Evolutionary conservation across 129 eudicot species (phyloP).

Genomic region (Centaurea solstitialis): DNA sequence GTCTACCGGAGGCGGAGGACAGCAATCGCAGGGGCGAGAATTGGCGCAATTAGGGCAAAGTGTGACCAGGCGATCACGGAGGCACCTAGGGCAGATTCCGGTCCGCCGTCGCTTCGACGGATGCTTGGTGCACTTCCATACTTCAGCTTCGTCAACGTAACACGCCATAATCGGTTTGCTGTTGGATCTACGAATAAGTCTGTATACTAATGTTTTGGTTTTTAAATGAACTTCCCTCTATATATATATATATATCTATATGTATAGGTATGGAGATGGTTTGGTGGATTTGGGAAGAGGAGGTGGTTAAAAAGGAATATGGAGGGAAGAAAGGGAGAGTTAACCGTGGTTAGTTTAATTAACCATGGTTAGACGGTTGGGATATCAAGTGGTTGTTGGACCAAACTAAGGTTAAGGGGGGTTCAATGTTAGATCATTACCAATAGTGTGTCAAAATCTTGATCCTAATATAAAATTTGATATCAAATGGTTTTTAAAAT

Average conservation of each 20-base stretch:
- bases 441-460: no score
- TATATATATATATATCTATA: neutral
- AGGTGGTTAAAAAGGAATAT: conserved; percentile 28
- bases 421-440: neutral
- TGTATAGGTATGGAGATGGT: conserved; percentile 8
- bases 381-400: conserved; percentile 23
- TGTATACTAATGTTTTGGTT: no score
- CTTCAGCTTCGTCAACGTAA: conserved; percentile 64
- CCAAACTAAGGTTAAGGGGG: conserved; percentile 13
- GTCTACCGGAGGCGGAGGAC: conserved; percentile 35
- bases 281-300: neutral
- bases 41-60: conserved; percentile 75
- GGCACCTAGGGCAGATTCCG: conserved; percentile 83
- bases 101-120: conserved; percentile 62
- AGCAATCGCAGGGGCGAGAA: conserved; percentile 63
- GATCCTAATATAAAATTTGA: neutral
- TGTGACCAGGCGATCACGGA: conserved; percentile 67
- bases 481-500: no score
- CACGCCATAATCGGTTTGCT: conserved; percentile 35
- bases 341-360: conserved; percentile 32
- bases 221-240: no score
- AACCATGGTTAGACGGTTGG: conserved; percentile 25
- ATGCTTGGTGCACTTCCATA: conserved; percentile 80
- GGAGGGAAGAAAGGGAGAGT: conserved; percentile 25
- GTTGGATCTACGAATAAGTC: neutral